Evolutionary conservation across 768 basidiomycete species (phyloP).

Genomic region (Pleurotus pulmonarius): DNA sequence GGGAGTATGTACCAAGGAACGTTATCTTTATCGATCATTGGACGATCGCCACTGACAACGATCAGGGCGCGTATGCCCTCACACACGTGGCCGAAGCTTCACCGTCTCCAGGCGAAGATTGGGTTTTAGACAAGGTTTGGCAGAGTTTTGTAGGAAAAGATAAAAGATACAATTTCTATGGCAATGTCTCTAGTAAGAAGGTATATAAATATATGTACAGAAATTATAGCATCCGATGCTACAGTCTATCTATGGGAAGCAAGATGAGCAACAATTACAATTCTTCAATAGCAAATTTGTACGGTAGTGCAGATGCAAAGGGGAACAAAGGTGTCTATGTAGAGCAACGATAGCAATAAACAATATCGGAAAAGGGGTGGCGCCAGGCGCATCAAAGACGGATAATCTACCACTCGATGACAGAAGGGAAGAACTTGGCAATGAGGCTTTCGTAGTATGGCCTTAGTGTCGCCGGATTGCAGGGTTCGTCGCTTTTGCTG

Average conservation of each 20-base stretch:
- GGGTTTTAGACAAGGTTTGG: not conserved
- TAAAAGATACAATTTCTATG: constrained; percentile 2
- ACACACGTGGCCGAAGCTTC: not conserved
- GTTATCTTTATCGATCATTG: not conserved
- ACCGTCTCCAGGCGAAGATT: not conserved
- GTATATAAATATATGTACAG: too few species aligned
- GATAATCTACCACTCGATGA: constrained; percentile 68
- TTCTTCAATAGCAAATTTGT: constrained; percentile 4
- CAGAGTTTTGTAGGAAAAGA: not conserved
- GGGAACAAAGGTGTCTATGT: not conserved
- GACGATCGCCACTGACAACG: not conserved
- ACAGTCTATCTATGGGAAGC: not conserved
- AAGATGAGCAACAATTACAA: not conserved
- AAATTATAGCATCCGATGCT: too few species aligned
- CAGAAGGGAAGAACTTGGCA: constrained; percentile 78
- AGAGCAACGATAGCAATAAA: constrained; percentile 5
- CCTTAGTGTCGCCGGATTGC: constrained; percentile 56
- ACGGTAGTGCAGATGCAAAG: not conserved
- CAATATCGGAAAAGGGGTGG: not conserved
- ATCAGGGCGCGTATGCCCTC: not conserved
- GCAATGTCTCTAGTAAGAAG: not conserved
- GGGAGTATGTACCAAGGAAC: not conserved
- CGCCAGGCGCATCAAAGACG: not conserved
- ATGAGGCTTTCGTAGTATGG: constrained; percentile 86
- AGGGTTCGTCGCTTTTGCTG: constrained; percentile 77